Evolutionary conservation across 73 alveolate genomes (phyloP), one percentile per base, ranked within the genome.

Genomic region (Paramecium biaurelia): DNA sequence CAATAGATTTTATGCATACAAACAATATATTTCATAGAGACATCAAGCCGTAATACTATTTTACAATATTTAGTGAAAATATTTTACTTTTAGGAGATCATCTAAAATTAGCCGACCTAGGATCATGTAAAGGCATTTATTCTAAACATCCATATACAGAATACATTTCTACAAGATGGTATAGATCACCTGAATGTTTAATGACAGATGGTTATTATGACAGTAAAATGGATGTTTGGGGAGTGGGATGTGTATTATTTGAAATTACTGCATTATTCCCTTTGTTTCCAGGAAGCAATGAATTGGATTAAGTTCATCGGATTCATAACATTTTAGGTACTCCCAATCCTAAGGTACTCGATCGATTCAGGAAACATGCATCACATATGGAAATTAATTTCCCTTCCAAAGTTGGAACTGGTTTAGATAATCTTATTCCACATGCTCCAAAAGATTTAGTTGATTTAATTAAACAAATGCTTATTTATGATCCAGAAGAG

Each of bases 201-300:
- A 76, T 97, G 95, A 97, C 99, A 70, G 98, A 96, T 92, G 99
- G 99, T 24, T 96, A 95, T 92, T 97, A 97, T 95, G 97, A 93
- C 42, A 93, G 95, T 85, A 97, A 97, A 92, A 97, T 97, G 99
- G 99, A 97, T 92, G 87, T 97, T 85, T 97, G 99, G 99, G 99
- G 99, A 10, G 97, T 93, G 1, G 99, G 99, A 23, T 97, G 99
- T 92, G 99, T 97, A 18, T 56, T 96, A 49, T 97, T 97, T 94
- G 99, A 97, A 86, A 95, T 99, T 57, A 93, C 98, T 38, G 97
- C 99, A 59, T 97, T 99, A 79, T 93, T 56, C 93, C 94, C 95
- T 92, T 87, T 97, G 30, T 97, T 97, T 85, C 98, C 99, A 10
- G 99, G 99, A 28, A 96, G 94, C 37, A 94, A 97, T 89, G 99